Evolutionary conservation across 2,329 filamentous ascomycete genomes (phyloP), one percentile per base, ranked within the genome.

Genomic region (Fusarium denticulatum): DNA sequence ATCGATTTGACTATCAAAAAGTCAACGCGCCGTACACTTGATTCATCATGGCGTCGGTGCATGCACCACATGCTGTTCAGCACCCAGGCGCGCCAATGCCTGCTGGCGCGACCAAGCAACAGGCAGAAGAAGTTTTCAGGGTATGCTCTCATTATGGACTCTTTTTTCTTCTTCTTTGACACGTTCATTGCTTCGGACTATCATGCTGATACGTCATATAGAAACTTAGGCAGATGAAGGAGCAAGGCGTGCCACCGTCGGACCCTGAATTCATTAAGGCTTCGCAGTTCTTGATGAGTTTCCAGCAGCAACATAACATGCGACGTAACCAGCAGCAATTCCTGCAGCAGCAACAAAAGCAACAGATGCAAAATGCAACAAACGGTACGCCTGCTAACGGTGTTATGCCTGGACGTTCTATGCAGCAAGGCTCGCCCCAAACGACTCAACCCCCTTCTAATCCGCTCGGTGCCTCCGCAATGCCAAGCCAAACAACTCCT

Each of bases 181-280:
- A 18, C 24, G 47, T 50, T 30, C 6, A 34, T 52, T 26, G 18
- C 52, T 47, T 30, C 5, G 57, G 28, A 52, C 58, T 36, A 9
- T 30, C n/a, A 64, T 75, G 63, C 75, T 78, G 63, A 76, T 70
- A 14, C 45, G 24, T 58, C 18, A 32, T 61, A 52, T 78, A 98
- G 95, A 95, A 94, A 88, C 96, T 93, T 75, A 92, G 93, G 80
- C 90, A 94, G 81, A 95, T 98, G 93, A 96, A 96, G 83, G 89
- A 93, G 63, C 88, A 92, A 78, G 95, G 95, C 76, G 92, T 97
- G 30, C 90, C 94, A 45, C 88, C 91, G 64, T 92, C 88, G 64
- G 95, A 98, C 79, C 96, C 96, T 50, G 95, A 98, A 81, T 95
- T 92, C 79, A 88, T 96, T 78, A 97, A 96, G 83, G 89, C 91